These are phyloP conservation scores for Fistulinella prunicolor DNA, from an alignment of 768 basidiomycete species.

Conservation along the genomic window DNA sequence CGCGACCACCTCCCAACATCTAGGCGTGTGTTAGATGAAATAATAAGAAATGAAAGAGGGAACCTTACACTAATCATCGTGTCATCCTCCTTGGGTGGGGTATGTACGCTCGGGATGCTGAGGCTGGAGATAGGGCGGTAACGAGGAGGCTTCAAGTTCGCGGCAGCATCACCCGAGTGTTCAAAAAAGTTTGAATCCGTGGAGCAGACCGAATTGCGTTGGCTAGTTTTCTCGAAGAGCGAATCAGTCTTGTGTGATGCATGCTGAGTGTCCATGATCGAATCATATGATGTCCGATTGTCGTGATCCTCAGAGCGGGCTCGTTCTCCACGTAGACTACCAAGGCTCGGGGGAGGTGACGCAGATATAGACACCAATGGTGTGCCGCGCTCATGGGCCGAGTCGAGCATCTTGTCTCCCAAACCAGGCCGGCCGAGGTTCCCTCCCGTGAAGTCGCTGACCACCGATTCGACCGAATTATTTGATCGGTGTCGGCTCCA, in stretches of 20 bases:
- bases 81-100: conserved; percentile 64
- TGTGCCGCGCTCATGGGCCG: conserved; percentile 46
- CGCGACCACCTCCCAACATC: conserved; percentile 81
- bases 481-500: conserved; percentile 61
- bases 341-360: conserved; percentile 52
- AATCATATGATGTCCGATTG: conserved; percentile 54
- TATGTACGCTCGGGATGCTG: conserved; percentile 49
- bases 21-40: conserved; percentile 23
- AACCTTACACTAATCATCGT: conserved; percentile 74
- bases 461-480: conserved; percentile 59
- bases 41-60: neutral
- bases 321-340: conserved; percentile 14
- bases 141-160: conserved; percentile 41
- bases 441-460: conserved; percentile 59
- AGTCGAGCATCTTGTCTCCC: conserved; percentile 88
- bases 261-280: conserved; percentile 56
- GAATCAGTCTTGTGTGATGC: conserved; percentile 45
- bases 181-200: conserved; percentile 61
- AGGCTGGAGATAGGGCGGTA: conserved; percentile 66
- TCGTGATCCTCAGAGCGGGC: conserved; percentile 18
- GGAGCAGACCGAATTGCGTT: conserved; percentile 44
- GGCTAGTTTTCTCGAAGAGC: conserved; percentile 61
- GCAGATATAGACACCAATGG: conserved; percentile 63
- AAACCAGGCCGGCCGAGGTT: conserved; percentile 68
- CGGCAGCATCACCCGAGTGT: conserved; percentile 30